Percentiles rank a stretch among this genome's conserved stretches.
phyloP scores from a whole-genome alignment of 345 rosid genomes.

The Theobroma cacao region DNA sequence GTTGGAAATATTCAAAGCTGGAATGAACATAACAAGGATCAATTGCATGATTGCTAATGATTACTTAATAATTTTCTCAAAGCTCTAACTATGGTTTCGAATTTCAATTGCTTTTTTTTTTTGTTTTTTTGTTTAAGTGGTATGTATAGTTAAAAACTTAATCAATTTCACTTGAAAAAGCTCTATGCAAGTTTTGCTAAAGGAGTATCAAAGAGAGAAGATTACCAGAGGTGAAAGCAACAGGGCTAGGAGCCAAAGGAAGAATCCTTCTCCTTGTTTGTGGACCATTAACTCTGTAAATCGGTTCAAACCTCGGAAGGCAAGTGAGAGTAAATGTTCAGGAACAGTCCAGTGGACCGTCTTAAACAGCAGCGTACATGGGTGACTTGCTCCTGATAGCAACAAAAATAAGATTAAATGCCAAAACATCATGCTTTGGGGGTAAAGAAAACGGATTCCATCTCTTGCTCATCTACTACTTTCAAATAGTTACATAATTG shows the following conservation, averaged over 20 bases:
- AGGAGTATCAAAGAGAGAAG: background rate
- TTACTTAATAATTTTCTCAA: background rate
- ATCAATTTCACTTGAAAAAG: background rate
- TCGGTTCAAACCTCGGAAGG: slow-evolving; percentile 24
- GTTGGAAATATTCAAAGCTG: slow-evolving; percentile 29
- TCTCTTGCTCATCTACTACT: background rate
- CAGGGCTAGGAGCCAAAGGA: slow-evolving; percentile 23
- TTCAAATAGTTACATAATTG: background rate
- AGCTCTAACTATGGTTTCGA: background rate
- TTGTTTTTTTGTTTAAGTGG: no score
- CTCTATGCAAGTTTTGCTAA: background rate
- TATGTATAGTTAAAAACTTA: no score
- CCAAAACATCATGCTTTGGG: background rate
- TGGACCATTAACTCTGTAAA: slow-evolving; percentile 32
- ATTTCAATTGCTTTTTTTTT: no score
- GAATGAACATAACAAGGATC: background rate
- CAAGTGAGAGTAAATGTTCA: background rate
- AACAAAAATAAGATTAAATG: background rate
- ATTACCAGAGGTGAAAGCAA: slow-evolving; percentile 39
- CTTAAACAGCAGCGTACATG: slow-evolving; percentile 37
- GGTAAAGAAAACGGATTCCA: background rate
- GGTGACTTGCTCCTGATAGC: slow-evolving; percentile 25
- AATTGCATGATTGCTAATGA: background rate
- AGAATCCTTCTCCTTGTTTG: slow-evolving; percentile 39
- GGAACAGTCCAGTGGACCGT: slow-evolving; percentile 31